phyloP scores from a whole-genome alignment of 2,329 filamentous ascomycete genomes.

The Fusarium odoratissimum region DNA sequence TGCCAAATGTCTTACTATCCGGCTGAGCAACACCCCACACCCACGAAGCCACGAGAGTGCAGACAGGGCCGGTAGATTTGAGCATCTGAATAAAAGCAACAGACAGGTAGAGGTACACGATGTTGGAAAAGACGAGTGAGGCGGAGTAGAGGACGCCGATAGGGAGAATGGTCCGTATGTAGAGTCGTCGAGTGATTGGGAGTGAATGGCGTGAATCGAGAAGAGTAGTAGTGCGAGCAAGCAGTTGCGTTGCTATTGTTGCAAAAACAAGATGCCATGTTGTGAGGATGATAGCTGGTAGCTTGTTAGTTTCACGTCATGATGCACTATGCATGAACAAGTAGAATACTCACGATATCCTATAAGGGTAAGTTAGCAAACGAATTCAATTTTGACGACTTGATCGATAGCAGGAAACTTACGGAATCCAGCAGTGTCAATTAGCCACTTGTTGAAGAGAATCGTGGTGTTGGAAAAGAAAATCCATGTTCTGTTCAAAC shows the following conservation, averaged over 20 bases:
- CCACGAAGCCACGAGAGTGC: conserved; percentile 75
- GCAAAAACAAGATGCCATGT: conserved; percentile 77
- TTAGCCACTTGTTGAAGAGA: conserved; percentile 92
- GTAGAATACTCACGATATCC: conserved; percentile 49
- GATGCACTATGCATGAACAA: neutral
- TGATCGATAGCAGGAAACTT: conserved; percentile 52
- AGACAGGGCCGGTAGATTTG: conserved; percentile 75
- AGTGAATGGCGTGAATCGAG: conserved; percentile 72
- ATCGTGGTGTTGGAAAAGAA: conserved; percentile 86
- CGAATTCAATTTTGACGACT: neutral
- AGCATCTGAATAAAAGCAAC: conserved; percentile 79
- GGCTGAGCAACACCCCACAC: conserved; percentile 63
- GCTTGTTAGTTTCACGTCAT: conserved; percentile 18
- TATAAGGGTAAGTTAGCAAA: conserved; percentile 30
- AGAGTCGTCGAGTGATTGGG: conserved; percentile 70
- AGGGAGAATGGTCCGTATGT: conserved; percentile 72
- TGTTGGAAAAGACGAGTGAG: conserved; percentile 74
- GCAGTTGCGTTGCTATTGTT: conserved; percentile 72
- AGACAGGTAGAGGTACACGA: conserved; percentile 75
- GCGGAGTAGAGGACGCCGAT: conserved; percentile 75
- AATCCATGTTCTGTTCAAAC: conserved; percentile 74
- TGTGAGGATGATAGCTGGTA: conserved; percentile 66
- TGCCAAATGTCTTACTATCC: conserved; percentile 57
- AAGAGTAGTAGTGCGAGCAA: conserved; percentile 71
- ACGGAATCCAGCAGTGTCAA: conserved; percentile 81